These are phyloP conservation scores for Pseudopediastrum boryanum DNA, from an alignment of 139 green algal species.

Conservation along the genomic window DNA sequence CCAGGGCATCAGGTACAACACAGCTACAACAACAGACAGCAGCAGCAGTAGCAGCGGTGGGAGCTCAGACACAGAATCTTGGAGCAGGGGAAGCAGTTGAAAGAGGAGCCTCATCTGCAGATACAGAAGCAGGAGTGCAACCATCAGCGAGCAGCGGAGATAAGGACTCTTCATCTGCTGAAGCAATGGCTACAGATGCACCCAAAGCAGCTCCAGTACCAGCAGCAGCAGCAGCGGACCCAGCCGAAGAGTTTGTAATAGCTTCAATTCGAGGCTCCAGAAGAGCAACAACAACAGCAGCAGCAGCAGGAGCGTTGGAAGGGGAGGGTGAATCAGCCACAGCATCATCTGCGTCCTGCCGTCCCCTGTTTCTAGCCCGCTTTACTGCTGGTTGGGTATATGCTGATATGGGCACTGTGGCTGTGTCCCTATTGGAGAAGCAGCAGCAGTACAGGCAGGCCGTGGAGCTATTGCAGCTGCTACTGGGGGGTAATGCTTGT, in stretches of 20 bases:
- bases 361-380: slow-evolving; percentile 59
- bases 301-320: slow-evolving; percentile 5
- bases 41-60: not conserved
- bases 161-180: not conserved
- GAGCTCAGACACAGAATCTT: not conserved
- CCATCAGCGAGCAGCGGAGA: not conserved
- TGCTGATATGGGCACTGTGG: slow-evolving; percentile 73
- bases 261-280: not conserved
- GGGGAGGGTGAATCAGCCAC: not conserved
- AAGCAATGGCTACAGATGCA: not conserved
- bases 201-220: not conserved
- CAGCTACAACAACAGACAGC: not conserved
- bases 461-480: slow-evolving; percentile 59
- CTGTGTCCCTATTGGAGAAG: slow-evolving; percentile 78
- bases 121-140: not conserved
- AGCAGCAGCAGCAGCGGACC: not conserved
- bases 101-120: not conserved
- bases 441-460: slow-evolving; percentile 64
- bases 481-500: slow-evolving; percentile 79
- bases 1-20: not conserved
- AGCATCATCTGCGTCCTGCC: not conserved
- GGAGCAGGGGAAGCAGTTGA: not conserved
- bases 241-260: not conserved
- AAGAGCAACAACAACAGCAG: slow-evolving; percentile 12
- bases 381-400: slow-evolving; percentile 76